These are phyloP conservation scores for Fusarium devonianum DNA, from an alignment of 2,329 filamentous ascomycete genomes.

Conservation along the genomic window DNA sequence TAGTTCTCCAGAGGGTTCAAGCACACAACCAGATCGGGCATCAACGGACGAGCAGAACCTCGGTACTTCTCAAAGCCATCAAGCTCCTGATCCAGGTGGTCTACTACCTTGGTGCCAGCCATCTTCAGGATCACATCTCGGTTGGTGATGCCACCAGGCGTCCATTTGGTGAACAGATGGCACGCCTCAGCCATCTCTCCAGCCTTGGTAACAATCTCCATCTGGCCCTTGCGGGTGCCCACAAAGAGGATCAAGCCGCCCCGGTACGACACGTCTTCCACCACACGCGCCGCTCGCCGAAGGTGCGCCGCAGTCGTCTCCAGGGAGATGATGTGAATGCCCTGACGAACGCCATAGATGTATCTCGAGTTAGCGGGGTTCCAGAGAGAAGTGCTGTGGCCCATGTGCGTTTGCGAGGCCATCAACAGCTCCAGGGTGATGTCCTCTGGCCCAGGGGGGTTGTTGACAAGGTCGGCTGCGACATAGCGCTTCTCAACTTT, in stretches of 20 bases:
- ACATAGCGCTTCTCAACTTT: constrained; percentile 64
- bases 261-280: constrained; percentile 82
- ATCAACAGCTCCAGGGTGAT: constrained; percentile 91
- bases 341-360: constrained; percentile 88
- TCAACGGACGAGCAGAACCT: constrained; percentile 68
- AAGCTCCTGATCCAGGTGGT: constrained; percentile 71
- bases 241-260: constrained; percentile 91
- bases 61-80: constrained; percentile 71
- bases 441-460: constrained; percentile 79
- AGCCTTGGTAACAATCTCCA: constrained; percentile 79
- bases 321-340: constrained; percentile 91
- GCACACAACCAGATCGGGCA: constrained; percentile 90
- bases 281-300: constrained; percentile 89
- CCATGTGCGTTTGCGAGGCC: constrained; percentile 86
- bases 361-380: constrained; percentile 94
- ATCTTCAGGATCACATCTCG: constrained; percentile 83
- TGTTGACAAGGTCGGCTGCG: constrained; percentile 69
- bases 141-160: constrained; percentile 90
- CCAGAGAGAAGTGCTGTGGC: constrained; percentile 90
- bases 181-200: constrained; percentile 80
- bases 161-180: constrained; percentile 93
- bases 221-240: constrained; percentile 84
- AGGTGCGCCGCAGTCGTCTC: constrained; percentile 89
- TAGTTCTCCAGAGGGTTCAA: constrained; percentile 94
- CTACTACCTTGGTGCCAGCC: constrained; percentile 75